Conservation (phyloP, 495 filamentous ascomycete genomes). For the Aspergillus asperescens region DNA sequence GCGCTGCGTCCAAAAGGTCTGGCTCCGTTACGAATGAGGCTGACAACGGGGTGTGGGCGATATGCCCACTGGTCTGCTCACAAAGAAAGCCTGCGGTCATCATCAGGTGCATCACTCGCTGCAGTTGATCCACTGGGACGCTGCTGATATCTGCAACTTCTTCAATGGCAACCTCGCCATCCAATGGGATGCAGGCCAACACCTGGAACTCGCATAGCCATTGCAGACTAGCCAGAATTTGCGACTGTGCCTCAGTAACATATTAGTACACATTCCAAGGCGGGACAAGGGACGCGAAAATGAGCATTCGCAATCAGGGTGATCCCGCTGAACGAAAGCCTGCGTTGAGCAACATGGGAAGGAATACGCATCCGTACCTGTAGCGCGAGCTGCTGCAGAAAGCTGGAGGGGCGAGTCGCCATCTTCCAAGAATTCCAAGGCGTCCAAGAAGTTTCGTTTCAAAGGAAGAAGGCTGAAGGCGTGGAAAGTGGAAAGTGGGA, state of each 20-base stretch:
- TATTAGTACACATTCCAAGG: too few relatives aligned
- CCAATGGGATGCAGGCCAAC: background rate
- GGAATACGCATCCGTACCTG: background rate
- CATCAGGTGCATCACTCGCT: background rate
- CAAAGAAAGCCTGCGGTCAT: background rate
- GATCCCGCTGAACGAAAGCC: background rate
- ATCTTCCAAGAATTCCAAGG: background rate
- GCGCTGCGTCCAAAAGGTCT: background rate
- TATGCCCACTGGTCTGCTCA: background rate
- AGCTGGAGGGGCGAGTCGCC: background rate
- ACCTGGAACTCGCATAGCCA: conserved; percentile 1
- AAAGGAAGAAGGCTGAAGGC: too few relatives aligned
- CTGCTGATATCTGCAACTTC: background rate
- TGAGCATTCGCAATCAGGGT: background rate
- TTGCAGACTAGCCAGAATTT: background rate
- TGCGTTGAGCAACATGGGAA: too few relatives aligned
- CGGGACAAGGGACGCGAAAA: too few relatives aligned
- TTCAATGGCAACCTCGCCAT: background rate
- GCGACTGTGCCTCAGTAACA: background rate
- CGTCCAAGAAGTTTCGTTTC: too few relatives aligned
- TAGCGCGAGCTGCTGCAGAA: background rate
- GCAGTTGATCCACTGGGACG: background rate
- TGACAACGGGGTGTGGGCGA: background rate
- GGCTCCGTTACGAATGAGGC: background rate
- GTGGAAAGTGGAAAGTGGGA: too few relatives aligned